A percentile compares a stretch with the other conserved stretches of the same genome.
phyloP scores from a whole-genome alignment of 768 basidiomycete species.

The Collybiopsis confluens region DNA sequence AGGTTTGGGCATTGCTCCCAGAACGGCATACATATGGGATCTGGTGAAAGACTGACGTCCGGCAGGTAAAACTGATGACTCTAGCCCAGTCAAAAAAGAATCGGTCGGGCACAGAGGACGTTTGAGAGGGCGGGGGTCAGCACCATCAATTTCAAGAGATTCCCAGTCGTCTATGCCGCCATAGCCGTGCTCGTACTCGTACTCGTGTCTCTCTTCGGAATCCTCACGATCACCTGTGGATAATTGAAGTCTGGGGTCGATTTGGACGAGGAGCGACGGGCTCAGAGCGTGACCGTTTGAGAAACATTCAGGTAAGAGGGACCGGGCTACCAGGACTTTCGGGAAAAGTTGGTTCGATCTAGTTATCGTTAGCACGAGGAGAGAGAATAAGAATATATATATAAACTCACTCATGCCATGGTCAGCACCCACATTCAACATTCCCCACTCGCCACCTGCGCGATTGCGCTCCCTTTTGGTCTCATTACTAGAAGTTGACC shows the following conservation, averaged over 20 bases:
- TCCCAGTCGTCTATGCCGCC: neutral
- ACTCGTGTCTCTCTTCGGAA: neutral
- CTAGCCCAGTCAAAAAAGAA: no score
- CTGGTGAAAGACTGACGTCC: no score
- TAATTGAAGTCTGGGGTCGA: neutral
- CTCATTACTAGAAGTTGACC: constrained; percentile 3
- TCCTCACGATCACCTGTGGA: neutral
- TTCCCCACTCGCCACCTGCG: constrained; percentile 3
- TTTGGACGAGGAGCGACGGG: constrained; percentile 3
- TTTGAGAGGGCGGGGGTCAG: no score
- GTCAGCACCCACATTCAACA: neutral
- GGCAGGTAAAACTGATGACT: no score
- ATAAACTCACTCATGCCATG: neutral
- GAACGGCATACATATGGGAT: no score
- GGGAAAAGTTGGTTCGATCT: neutral
- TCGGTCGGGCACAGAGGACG: no score
- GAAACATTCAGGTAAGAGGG: constrained; percentile 1
- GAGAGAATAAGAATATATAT: neutral
- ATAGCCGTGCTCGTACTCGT: neutral
- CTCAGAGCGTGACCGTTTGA: constrained; percentile 3
- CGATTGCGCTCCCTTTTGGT: constrained; percentile 4
- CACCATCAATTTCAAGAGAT: no score
- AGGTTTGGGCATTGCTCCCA: no score
- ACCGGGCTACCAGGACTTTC: neutral
- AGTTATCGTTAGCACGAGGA: neutral